Evolutionary conservation across 2,329 filamentous ascomycete genomes (phyloP), one percentile per base, ranked within the genome.

Genomic region (Neofusicoccum parvum): DNA sequence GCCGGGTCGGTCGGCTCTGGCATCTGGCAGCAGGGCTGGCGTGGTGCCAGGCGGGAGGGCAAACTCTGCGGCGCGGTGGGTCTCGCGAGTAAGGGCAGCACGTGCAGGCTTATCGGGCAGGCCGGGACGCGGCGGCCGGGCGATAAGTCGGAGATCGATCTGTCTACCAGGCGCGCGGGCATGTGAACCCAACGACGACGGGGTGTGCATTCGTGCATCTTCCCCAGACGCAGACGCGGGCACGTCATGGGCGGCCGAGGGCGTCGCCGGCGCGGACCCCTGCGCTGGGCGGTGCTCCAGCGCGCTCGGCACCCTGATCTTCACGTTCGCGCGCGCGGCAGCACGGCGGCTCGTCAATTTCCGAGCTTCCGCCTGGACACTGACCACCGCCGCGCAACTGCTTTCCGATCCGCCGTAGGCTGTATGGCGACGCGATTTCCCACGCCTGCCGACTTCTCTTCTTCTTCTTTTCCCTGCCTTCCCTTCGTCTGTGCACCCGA

Each of bases 391-490:
- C 37, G 46, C 46, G 48, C 64, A 51, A 46, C 43, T 39, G 49
- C 34, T 39, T 41, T 58, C 64, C 54, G 49, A 65, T 58, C 46
- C 64, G 50, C 20, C 37, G 15, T n/a, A 5, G 15, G 56, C 15
- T 60, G n/a, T 27, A 60, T 60, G 56, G 56, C 41, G 41, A 37
- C 56, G 27, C 27, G 56, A 48, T 23, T 60, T 37, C 32, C 43
- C 27, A 45, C 41, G 41, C 56, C 43, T 34, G 14, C 56, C 56
- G 56, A 11, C 37, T 39, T 12, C 36, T 39, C 43, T 53, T 59
- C 48, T 46, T 65, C 64, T 62, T 53, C 56, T 65, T 59, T 65
- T 65, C 45, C 56, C 32, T 43, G 50, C 64, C 64, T 65, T 65
- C 56, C 54, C 64, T 62, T 37, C 32, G 54, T 32, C 64, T 39